A percentile compares a stretch with the other conserved stretches of the same genome.
Conservation (phyloP, 495 filamentous ascomycete species). For the Annulohypoxylon stygium region DNA sequence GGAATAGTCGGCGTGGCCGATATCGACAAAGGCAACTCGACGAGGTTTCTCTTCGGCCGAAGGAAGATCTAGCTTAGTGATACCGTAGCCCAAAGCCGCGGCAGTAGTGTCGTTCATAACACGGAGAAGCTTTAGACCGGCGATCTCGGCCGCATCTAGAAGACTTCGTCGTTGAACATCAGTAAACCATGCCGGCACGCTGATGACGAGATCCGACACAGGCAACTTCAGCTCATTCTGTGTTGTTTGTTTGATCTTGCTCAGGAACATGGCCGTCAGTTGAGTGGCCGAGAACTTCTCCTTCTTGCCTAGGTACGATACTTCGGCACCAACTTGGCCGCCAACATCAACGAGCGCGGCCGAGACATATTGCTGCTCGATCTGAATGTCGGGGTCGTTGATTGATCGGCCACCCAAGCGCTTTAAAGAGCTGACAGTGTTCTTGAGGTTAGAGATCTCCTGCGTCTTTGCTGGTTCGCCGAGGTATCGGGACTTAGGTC, state of each 20-base stretch:
- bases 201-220: conserved; percentile 94
- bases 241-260: conserved; percentile 91
- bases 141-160: conserved; percentile 94
- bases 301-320: conserved; percentile 93
- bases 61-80: conserved; percentile 96
- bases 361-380: conserved; percentile 93
- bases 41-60: conserved; percentile 90
- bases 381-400: conserved; percentile 89
- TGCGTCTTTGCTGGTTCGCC: conserved; percentile 97
- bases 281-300: conserved; percentile 92
- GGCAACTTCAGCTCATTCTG: conserved; percentile 89
- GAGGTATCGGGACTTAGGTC: conserved; percentile 89
- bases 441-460: conserved; percentile 99
- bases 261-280: conserved; percentile 93
- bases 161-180: conserved; percentile 90
- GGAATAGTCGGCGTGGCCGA: conserved; percentile 96
- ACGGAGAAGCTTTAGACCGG: conserved; percentile 90
- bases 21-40: conserved; percentile 92
- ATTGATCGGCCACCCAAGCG: conserved; percentile 87
- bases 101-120: conserved; percentile 99
- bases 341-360: conserved; percentile 87
- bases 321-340: conserved; percentile 95
- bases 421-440: conserved; percentile 94
- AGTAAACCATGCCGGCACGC: conserved; percentile 96
- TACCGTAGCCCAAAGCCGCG: conserved; percentile 94